phyloP scores from a whole-genome alignment of 2,329 filamentous ascomycete species.

The Aspergillus tanneri region DNA sequence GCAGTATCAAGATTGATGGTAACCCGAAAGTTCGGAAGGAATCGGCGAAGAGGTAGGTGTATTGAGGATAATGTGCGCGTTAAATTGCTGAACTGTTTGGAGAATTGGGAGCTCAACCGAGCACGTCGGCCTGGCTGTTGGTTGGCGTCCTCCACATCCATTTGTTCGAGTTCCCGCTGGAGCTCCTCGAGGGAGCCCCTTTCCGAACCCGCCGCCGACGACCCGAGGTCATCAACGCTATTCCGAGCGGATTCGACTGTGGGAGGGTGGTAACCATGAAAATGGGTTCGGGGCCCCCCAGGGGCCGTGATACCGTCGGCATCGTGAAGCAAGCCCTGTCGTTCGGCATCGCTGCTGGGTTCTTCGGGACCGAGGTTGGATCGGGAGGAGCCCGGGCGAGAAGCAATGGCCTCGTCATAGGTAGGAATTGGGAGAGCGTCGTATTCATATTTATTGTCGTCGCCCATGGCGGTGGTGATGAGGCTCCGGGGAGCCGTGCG shows the following conservation, averaged over 20 bases:
- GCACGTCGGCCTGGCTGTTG: constrained; percentile 35
- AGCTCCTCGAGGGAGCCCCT: constrained; percentile 61
- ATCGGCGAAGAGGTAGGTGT: constrained; percentile 51
- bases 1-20: constrained; percentile 39
- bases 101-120: constrained; percentile 51
- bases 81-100: constrained; percentile 57
- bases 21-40: constrained; percentile 43
- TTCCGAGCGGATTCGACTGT: constrained; percentile 78
- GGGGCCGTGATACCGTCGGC: constrained; percentile 43
- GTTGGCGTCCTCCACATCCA: constrained; percentile 74
- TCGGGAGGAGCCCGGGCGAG: constrained; percentile 53
- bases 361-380: constrained; percentile 55
- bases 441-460: constrained; percentile 58
- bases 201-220: constrained; percentile 54
- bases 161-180: constrained; percentile 80
- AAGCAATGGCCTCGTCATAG: constrained; percentile 76
- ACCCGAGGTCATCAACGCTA: constrained; percentile 57
- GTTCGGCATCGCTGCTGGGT: constrained; percentile 69
- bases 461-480: constrained; percentile 38
- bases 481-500: constrained; percentile 34
- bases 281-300: constrained; percentile 44
- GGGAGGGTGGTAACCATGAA: constrained; percentile 69
- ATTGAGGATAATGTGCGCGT: constrained; percentile 59
- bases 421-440: constrained; percentile 71
- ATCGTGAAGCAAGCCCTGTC: constrained; percentile 69